These are phyloP conservation scores for Dendrobium nobile DNA, from an alignment of 106 monocot genomes.

Conservation along the genomic window DNA sequence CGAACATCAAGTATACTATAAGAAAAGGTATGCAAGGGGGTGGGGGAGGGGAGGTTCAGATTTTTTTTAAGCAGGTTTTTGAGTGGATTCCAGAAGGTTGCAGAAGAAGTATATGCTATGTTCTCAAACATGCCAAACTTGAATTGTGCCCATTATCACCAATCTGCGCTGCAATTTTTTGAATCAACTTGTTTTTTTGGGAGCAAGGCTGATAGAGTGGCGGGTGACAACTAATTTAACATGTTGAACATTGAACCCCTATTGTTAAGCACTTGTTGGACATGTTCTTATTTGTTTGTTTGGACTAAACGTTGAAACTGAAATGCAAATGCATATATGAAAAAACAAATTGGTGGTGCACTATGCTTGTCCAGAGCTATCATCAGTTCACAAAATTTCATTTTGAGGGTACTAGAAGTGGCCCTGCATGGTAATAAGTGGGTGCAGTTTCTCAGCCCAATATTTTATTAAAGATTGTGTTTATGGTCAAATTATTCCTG, in stretches of 20 bases:
- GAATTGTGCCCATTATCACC: not conserved
- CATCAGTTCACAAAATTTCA: not conserved
- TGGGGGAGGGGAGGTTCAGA: not conserved
- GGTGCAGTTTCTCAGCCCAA: too few relatives aligned
- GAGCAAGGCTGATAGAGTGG: too few relatives aligned
- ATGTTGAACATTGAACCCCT: not conserved
- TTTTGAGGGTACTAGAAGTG: not conserved
- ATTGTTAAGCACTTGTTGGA: not conserved
- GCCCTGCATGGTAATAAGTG: too few relatives aligned
- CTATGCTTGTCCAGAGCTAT: not conserved
- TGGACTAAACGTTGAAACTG: not conserved
- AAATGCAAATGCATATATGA: not conserved
- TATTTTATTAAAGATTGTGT: too few relatives aligned
- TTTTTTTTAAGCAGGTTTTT: not conserved
- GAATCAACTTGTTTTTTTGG: too few relatives aligned
- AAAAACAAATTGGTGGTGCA: not conserved
- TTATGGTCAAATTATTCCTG: too few relatives aligned
- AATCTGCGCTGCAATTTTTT: too few relatives aligned
- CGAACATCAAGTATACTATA: slow-evolving; percentile 39
- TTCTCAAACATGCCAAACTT: not conserved
- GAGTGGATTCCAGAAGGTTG: not conserved
- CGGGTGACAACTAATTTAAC: not conserved
- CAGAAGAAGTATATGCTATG: not conserved
- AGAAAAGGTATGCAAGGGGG: slow-evolving; percentile 42
- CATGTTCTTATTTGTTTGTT: not conserved